These are phyloP conservation scores for Eragrostis nindensis DNA, from an alignment of 176 grass and related monocot genomes.

Conservation along the genomic window DNA sequence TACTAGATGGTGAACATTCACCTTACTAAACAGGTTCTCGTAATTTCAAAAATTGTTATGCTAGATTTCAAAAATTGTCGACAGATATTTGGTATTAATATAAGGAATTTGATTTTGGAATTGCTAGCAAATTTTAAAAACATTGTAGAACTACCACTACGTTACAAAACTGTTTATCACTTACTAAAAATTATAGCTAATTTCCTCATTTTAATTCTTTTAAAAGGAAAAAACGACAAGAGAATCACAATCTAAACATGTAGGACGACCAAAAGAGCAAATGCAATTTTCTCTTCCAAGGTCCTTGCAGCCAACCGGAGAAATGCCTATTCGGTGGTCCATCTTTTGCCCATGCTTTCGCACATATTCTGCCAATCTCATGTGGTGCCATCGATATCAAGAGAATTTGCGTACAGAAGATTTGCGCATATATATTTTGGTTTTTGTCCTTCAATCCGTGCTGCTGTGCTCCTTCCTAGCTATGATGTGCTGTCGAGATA, in stretches of 20 bases:
- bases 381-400: slow-evolving; percentile 24
- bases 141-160: background rate
- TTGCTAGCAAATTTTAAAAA: background rate
- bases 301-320: slow-evolving; percentile 16
- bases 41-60: background rate
- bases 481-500: background rate
- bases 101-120: background rate
- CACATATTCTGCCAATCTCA: slow-evolving; percentile 46
- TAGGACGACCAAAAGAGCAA: slow-evolving; percentile 24
- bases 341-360: slow-evolving; percentile 31
- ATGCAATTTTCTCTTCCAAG: slow-evolving; percentile 35
- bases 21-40: background rate
- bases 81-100: background rate
- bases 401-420: slow-evolving; percentile 15
- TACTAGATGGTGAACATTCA: background rate
- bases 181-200: background rate
- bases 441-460: background rate
- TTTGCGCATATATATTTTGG: background rate
- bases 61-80: background rate
- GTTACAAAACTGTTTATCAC: background rate
- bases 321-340: slow-evolving; percentile 44
- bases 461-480: background rate
- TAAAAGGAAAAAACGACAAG: background rate
- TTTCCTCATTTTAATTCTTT: background rate
- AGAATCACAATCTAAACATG: slow-evolving; percentile 9